Evolutionary conservation across 345 rosid genomes (phyloP).

Genomic region (Punica granatum): DNA sequence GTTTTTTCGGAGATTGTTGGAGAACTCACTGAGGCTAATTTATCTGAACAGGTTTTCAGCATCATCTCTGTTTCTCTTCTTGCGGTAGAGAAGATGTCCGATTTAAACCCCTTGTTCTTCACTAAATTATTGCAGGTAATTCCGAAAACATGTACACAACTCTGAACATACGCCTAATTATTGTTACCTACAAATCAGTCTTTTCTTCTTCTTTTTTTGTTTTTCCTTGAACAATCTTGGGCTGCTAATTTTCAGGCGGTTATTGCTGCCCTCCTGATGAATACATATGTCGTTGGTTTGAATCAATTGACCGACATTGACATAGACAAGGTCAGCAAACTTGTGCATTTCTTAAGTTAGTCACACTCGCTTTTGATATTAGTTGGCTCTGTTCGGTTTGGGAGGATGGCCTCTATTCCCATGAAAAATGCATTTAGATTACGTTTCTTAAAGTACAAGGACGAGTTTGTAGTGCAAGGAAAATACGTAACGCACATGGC

Average conservation of each 20-base stretch:
- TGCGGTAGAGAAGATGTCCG: slow-evolving; percentile 71
- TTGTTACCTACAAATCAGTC: neutral
- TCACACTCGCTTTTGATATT: neutral
- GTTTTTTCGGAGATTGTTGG: too few relatives aligned
- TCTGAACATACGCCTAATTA: too few relatives aligned
- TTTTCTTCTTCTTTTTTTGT: neutral
- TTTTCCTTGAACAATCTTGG: neutral
- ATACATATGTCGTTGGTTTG: slow-evolving; percentile 82
- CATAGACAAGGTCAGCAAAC: slow-evolving; percentile 70
- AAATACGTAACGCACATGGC: too few relatives aligned
- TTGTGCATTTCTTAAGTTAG: slow-evolving; percentile 2
- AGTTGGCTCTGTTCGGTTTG: neutral
- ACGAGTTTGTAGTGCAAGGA: too few relatives aligned
- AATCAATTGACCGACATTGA: slow-evolving; percentile 87
- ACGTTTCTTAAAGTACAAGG: too few relatives aligned
- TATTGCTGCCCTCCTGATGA: slow-evolving; percentile 90
- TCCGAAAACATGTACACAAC: slow-evolving; percentile 2
- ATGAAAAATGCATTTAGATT: neutral
- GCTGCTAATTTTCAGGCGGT: slow-evolving; percentile 53
- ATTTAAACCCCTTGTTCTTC: slow-evolving; percentile 64
- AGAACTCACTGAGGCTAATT: slow-evolving; percentile 10
- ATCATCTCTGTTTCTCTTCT: slow-evolving; percentile 88
- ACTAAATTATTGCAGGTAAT: slow-evolving; percentile 73
- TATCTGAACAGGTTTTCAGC: slow-evolving; percentile 69
- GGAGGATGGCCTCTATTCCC: neutral